Evolutionary conservation across 2,329 filamentous ascomycete species (phyloP), one percentile per base, ranked within the genome.

Genomic region (Aspergillus thermomutatus): DNA sequence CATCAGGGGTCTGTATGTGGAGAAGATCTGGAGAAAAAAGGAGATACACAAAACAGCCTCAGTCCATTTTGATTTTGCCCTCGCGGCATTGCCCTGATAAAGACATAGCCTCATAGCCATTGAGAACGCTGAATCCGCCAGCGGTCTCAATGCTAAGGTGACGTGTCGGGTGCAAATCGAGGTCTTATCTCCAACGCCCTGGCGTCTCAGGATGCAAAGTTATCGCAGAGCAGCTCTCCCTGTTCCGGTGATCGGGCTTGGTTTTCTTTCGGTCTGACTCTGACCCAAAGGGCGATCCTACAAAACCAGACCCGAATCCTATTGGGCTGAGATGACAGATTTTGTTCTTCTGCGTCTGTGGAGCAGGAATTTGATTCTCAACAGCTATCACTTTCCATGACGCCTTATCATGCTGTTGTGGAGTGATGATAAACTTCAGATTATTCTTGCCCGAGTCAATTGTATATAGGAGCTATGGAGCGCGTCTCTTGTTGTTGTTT

Each of bases 381-480:
- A 59, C 58, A 46, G 48, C 46, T 52, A 59, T 60, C 60, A 51
- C 50, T 55, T 57, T 59, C 55, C 41, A 58, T 65, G 60, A 66
- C 60, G 59, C 57, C 66, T 68, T 69, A 68, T 67, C 66, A 51
- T 61, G 50, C 61, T 55, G 19, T 46, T 55, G 25, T 62, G 58
- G 66, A 59, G 58, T 64, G 63, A 67, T 66, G 65, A 53, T 34
- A 59, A 45, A 47, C 11, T 31, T 8, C 8, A 5, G 25, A 11
- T 46, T 37, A 48, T 48, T 43, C 17, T 19, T 43, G n/a, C 21
- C 2, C 3, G 40, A 11, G 40, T 4, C 21, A 9, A 21, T 11
- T n/a, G 21, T 43, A 43, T 43, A 43, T 43, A 43, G 40, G 21
- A 23, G 40, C 40, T 3, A 2, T 21, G n/a, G 8, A 4, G 28